Evolutionary conservation across 73 alveolate species (phyloP).

Genomic region (Paramecium primaurelia): DNA sequence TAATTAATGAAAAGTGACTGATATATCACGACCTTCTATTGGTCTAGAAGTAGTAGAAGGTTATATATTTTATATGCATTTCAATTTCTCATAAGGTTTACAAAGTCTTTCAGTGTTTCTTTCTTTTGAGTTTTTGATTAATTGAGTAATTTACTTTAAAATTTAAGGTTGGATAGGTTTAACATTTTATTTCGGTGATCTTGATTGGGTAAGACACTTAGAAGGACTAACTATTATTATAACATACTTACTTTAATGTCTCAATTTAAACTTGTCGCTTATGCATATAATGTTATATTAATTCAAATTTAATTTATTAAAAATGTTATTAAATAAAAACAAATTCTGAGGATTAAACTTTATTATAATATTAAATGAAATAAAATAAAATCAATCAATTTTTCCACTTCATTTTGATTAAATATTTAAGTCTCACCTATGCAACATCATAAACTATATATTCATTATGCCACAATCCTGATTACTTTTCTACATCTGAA

Average conservation of each 20-base stretch:
- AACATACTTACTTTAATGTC: not conserved
- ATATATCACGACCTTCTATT: not conserved
- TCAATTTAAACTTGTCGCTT: not conserved
- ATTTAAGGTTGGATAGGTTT: not conserved
- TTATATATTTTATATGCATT: not conserved
- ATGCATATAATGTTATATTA: not conserved
- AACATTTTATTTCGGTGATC: slow-evolving; percentile 11
- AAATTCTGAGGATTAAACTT: not conserved
- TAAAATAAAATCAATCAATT: not conserved
- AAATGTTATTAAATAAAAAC: not conserved
- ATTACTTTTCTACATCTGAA: slow-evolving; percentile 37
- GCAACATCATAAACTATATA: slow-evolving; percentile 86
- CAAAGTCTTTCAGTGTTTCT: not conserved
- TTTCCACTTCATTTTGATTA: slow-evolving; percentile 36
- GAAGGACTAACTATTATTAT: not conserved
- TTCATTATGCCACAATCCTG: slow-evolving; percentile 83
- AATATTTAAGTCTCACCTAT: slow-evolving; percentile 41
- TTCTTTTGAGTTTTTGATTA: slow-evolving; percentile 13
- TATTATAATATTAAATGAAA: not conserved
- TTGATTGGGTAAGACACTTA: slow-evolving; percentile 38
- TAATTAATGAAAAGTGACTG: slow-evolving; percentile 46
- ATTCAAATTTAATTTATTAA: not conserved
- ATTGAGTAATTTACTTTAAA: not conserved
- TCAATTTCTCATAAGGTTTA: not conserved
- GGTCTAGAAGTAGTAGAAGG: slow-evolving; percentile 37